phyloP scores from a whole-genome alignment of 805 yeast genomes.

The Wickerhamomyces xylosicus region DNA sequence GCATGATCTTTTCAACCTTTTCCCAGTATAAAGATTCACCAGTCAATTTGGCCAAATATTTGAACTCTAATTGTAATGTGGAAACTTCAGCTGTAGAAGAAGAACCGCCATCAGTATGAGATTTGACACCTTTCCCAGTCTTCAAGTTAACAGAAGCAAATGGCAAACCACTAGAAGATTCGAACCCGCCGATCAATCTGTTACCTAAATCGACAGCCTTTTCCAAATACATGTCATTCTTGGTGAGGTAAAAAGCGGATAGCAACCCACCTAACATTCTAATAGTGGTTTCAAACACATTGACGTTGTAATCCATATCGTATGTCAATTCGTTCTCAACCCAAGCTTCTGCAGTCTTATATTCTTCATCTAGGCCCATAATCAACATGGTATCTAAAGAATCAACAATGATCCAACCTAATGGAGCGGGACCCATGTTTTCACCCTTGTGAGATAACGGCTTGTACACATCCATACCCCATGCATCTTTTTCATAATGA shows the following conservation, averaged over 20 bases:
- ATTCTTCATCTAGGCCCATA: slow-evolving; percentile 54
- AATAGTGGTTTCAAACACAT: slow-evolving; percentile 88
- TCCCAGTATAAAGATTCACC: slow-evolving; percentile 77
- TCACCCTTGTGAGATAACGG: slow-evolving; percentile 55
- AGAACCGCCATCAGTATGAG: slow-evolving; percentile 65
- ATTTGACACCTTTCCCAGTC: slow-evolving; percentile 48
- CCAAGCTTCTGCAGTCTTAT: slow-evolving; percentile 62
- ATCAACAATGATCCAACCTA: slow-evolving; percentile 93
- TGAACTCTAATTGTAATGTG: slow-evolving; percentile 79
- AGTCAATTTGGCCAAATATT: slow-evolving; percentile 69
- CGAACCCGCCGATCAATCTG: slow-evolving; percentile 60
- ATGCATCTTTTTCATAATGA: slow-evolving; percentile 63
- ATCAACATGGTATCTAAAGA: slow-evolving; percentile 72
- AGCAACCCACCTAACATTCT: slow-evolving; percentile 91
- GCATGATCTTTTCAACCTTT: slow-evolving; percentile 63
- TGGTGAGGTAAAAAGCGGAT: slow-evolving; percentile 65
- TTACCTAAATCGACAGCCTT: slow-evolving; percentile 77
- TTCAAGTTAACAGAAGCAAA: slow-evolving; percentile 67
- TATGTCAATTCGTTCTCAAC: slow-evolving; percentile 59
- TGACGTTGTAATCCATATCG: slow-evolving; percentile 64
- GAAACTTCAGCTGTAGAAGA: slow-evolving; percentile 86
- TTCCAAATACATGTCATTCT: slow-evolving; percentile 61
- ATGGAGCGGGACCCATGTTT: slow-evolving; percentile 71
- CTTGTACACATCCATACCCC: slow-evolving; percentile 75
- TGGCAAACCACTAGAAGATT: slow-evolving; percentile 60